Conservation (phyloP, 2,329 filamentous ascomycete genomes). For the Neurospora crassa region DNA sequence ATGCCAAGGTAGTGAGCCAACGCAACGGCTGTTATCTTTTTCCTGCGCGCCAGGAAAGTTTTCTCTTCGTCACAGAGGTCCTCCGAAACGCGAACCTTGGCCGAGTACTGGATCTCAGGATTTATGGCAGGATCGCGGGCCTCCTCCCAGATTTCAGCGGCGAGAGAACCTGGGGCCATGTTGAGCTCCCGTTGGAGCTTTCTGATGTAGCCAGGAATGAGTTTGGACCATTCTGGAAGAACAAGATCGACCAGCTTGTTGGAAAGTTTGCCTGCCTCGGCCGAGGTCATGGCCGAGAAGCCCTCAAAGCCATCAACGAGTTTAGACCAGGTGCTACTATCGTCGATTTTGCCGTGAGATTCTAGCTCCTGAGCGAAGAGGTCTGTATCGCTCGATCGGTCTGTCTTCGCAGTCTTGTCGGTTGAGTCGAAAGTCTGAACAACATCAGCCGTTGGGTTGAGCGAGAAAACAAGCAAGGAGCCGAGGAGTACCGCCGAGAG, state of each 20-base stretch:
- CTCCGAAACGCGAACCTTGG: slow-evolving; percentile 70
- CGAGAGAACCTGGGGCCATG: slow-evolving; percentile 77
- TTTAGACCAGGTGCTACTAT: slow-evolving; percentile 33
- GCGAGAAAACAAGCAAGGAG: slow-evolving; percentile 28
- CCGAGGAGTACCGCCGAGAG: slow-evolving; percentile 24
- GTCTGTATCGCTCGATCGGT: slow-evolving; percentile 4
- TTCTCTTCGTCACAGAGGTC: slow-evolving; percentile 79
- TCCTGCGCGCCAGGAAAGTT: slow-evolving; percentile 60
- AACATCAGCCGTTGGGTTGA: slow-evolving; percentile 29
- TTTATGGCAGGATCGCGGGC: slow-evolving; percentile 76
- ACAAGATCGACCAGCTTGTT: slow-evolving; percentile 60
- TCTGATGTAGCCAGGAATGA: slow-evolving; percentile 64
- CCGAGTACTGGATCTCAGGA: slow-evolving; percentile 78
- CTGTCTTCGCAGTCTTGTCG: neutral
- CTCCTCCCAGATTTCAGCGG: slow-evolving; percentile 88
- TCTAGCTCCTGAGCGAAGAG: slow-evolving; percentile 3
- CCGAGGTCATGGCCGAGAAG: slow-evolving; percentile 44
- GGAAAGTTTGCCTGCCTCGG: slow-evolving; percentile 45
- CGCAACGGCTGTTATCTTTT: slow-evolving; percentile 57
- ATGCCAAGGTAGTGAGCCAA: slow-evolving; percentile 76
- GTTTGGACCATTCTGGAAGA: slow-evolving; percentile 71
- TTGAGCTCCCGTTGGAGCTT: slow-evolving; percentile 85
- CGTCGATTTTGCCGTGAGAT: slow-evolving; percentile 10
- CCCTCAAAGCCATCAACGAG: slow-evolving; percentile 39
- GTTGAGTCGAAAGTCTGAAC: slow-evolving; percentile 14